Evolutionary conservation across 208 protist species (phyloP), one percentile per base, ranked within the genome.

Genomic region (Trichomonas tenax): DNA sequence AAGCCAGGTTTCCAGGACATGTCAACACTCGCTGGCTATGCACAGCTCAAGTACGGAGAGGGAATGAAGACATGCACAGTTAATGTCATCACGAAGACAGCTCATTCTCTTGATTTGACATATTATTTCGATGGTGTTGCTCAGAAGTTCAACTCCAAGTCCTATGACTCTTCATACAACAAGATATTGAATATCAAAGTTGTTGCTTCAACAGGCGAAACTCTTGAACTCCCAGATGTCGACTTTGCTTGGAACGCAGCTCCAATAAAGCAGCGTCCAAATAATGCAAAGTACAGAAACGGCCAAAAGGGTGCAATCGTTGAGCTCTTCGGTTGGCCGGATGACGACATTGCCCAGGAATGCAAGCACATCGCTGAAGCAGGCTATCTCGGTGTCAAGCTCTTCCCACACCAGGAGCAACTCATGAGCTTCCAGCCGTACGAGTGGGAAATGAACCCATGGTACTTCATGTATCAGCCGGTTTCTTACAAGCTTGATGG

Each of bases 401-500:
- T 98, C 0, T 98, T 97, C 51, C 97, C 97, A 45, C 45, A 93
- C 21, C 96, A 97, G 58, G 97, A 98, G 89, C 95, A 97, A 31
- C 17, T 98, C 4, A 97, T 98, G 97, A 96, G 95, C 23, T 34
- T 40, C 31, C 90, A 98, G 40, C 97, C 96, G 15, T 97, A 96
- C 10, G 96, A 98, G 41, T 51, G 95, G 11, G 58, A 96, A 34
- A 38, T 98, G 17, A 98, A 98, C 44, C 97, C 97, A 51, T 98
- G 97, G 97, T 98, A 98, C 81, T 98, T 98, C 58, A 97, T 97
- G 89, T 98, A 98, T 95, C 97, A 98, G 96, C 97, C 97, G 45
- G 97, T 95, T 95, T 96, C 93, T 23, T 98, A 98, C 63, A 96
- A 93, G 34, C 96, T 98, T 23, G 31, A 98, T 36, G 97, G 97